A percentile compares a stretch with the other conserved stretches of the same genome.
Conservation (phyloP, 441 rosid species). For the Sinapis alba region DNA sequence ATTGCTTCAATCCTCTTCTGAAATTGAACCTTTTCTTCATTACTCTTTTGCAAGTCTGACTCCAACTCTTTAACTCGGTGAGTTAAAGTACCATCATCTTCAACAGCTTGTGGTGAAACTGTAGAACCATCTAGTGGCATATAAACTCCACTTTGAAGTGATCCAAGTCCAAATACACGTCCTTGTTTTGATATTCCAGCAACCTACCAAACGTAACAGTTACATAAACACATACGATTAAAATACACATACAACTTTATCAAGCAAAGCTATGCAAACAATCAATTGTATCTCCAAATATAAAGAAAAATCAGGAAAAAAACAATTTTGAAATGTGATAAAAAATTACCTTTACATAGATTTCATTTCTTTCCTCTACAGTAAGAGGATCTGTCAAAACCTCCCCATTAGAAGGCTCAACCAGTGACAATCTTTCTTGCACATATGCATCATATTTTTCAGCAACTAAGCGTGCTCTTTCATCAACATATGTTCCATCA, state of each 20-base stretch:
- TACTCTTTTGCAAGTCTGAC: background rate
- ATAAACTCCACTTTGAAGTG: background rate
- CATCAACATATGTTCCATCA: background rate
- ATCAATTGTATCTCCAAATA: too few relatives aligned
- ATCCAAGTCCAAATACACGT: slow-evolving; percentile 8
- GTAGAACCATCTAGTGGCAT: background rate
- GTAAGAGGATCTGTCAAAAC: background rate
- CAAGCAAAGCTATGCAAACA: too few relatives aligned
- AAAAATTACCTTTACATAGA: background rate
- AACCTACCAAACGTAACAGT: background rate
- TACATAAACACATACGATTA: background rate
- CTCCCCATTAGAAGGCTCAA: background rate
- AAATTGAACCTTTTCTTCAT: background rate
- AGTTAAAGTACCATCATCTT: background rate
- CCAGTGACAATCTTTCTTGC: background rate
- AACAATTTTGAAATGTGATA: background rate
- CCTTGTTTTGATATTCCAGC: slow-evolving; percentile 10
- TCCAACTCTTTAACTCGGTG: background rate
- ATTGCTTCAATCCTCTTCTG: background rate
- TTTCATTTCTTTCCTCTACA: background rate
- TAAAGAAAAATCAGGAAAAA: too few relatives aligned
- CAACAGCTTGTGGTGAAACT: background rate
- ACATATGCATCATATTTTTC: background rate
- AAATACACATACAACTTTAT: background rate
- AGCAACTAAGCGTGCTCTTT: background rate